Evolutionary conservation across 495 filamentous ascomycete species (phyloP).

Genomic region (Trichoderma asperelloides): DNA sequence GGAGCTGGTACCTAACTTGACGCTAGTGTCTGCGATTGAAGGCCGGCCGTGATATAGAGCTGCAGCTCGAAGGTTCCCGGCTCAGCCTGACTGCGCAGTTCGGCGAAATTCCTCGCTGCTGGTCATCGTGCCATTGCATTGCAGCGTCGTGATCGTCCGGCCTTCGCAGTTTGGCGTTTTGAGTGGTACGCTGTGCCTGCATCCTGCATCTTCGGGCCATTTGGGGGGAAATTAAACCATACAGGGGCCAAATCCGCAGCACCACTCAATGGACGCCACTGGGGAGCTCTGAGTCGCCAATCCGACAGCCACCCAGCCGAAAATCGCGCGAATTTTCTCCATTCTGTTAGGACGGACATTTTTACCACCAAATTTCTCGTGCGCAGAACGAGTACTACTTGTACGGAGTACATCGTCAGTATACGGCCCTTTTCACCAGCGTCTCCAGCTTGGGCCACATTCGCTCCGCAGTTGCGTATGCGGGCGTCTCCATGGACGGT

Average conservation of each 20-base stretch:
- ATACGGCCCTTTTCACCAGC: conserved; percentile 1
- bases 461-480: conserved; percentile 7
- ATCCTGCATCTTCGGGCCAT: conserved; percentile 4
- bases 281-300: neutral
- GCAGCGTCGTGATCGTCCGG: neutral
- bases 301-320: neutral
- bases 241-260: conserved; percentile 5
- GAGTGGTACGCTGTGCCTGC: neutral
- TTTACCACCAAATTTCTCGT: neutral
- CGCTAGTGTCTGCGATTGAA: neutral
- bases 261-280: conserved; percentile 5
- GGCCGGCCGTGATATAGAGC: neutral
- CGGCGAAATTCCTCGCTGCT: neutral
- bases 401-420: neutral
- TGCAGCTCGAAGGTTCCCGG: neutral
- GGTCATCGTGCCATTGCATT: neutral
- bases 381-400: neutral
- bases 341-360: neutral
- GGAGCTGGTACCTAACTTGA: neutral
- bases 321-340: neutral
- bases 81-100: neutral
- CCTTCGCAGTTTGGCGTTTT: neutral
- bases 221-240: neutral
- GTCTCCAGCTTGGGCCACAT: conserved; percentile 8
- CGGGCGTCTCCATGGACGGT: neutral